These are phyloP conservation scores for Avicennia marina DNA, from an alignment of 257 asterid genomes.

Conservation along the genomic window DNA sequence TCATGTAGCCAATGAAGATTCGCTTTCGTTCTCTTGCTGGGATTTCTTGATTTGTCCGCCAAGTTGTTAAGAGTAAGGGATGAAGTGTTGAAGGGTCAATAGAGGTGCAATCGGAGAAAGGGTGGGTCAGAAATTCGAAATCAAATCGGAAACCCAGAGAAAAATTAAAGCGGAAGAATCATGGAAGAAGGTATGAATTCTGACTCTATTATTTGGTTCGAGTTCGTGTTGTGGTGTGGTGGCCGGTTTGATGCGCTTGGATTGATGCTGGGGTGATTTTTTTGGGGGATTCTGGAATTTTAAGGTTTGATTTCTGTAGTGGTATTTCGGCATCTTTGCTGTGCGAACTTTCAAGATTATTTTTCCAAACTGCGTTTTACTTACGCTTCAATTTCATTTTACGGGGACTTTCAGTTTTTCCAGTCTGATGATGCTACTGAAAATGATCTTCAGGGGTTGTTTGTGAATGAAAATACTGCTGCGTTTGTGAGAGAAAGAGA, in stretches of 20 bases:
- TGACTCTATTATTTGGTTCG: neutral
- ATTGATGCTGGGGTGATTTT: neutral
- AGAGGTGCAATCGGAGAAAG: conserved; percentile 11
- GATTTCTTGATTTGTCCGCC: conserved; percentile 32
- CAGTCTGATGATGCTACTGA: neutral
- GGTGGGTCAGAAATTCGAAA: neutral
- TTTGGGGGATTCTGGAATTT: conserved; percentile 16
- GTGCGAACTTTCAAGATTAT: neutral
- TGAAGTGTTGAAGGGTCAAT: conserved; percentile 22
- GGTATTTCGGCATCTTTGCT: conserved; percentile 4
- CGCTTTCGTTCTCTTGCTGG: conserved; percentile 20
- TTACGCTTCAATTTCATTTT: conserved; percentile 5
- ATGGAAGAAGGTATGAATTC: conserved; percentile 33
- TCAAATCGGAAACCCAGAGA: neutral
- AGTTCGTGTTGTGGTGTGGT: conserved; percentile 13
- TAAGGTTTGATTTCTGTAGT: conserved; percentile 8
- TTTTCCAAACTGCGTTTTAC: conserved; percentile 6
- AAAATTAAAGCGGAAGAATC: conserved; percentile 11
- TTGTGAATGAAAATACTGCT: neutral
- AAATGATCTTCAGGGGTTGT: too few relatives aligned
- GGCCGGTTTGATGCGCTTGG: conserved; percentile 12
- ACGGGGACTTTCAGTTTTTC: neutral
- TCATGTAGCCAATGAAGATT: conserved; percentile 22
- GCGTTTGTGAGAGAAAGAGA: neutral
- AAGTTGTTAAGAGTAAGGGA: conserved; percentile 17